These are phyloP conservation scores for Planoprotostelium fungivorum DNA, from an alignment of 78 protist genomes.

Conservation along the genomic window DNA sequence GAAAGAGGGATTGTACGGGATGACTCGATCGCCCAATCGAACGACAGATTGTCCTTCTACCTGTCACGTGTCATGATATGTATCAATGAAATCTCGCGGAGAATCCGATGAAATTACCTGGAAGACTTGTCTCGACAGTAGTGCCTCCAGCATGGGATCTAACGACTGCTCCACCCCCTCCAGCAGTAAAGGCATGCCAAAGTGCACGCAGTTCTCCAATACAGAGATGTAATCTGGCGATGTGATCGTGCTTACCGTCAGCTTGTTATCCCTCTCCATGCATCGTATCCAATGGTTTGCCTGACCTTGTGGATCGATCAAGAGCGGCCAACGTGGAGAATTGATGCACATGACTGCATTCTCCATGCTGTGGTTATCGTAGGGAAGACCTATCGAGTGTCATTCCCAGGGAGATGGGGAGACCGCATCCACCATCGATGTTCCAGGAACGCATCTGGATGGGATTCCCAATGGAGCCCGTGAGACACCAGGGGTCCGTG, in stretches of 20 bases:
- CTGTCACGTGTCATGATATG: conserved; percentile 78
- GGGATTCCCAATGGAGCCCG: conserved; percentile 38
- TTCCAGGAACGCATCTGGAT: conserved; percentile 69
- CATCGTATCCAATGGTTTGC: conserved; percentile 87
- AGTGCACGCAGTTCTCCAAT: conserved; percentile 44
- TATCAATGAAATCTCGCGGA: no score
- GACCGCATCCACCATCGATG: conserved; percentile 62
- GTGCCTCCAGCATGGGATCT: conserved; percentile 87
- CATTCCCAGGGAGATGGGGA: conserved; percentile 76
- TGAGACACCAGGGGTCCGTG: neutral
- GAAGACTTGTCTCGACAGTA: conserved; percentile 67
- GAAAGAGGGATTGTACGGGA: conserved; percentile 31
- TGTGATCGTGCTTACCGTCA: neutral
- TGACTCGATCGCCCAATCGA: neutral
- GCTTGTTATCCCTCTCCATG: conserved; percentile 20
- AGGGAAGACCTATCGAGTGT: conserved; percentile 38
- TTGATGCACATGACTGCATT: neutral
- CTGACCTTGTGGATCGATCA: conserved; percentile 95
- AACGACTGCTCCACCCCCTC: conserved; percentile 84
- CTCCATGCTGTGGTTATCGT: neutral
- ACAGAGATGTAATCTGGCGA: conserved; percentile 1
- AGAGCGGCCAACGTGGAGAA: conserved; percentile 75
- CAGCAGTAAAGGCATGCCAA: conserved; percentile 69
- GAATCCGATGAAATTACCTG: conserved; percentile 4
- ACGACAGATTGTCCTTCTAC: conserved; percentile 43